These are phyloP conservation scores for Ochromonas danica DNA, from an alignment of 108 stramenopile genomes.

Conservation along the genomic window DNA sequence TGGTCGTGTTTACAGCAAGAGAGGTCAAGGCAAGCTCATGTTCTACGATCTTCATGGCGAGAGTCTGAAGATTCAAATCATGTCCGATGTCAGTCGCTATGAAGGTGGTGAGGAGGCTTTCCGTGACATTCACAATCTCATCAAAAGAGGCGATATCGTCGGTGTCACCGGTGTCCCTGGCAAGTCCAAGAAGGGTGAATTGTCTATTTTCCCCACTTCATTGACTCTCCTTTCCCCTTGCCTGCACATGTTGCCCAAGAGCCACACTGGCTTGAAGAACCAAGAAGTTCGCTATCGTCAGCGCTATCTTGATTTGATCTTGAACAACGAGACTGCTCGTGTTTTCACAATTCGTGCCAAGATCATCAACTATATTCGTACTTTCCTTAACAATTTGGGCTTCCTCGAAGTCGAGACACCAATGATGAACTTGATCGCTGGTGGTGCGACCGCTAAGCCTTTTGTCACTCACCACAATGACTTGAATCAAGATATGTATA, in stretches of 20 bases:
- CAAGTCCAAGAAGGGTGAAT: conserved; percentile 92
- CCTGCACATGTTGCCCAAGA: conserved; percentile 95
- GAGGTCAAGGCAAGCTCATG: conserved; percentile 91
- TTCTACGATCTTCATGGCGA: conserved; percentile 95
- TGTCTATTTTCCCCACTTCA: conserved; percentile 84
- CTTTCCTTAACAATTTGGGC: conserved; percentile 76
- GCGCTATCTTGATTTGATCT: conserved; percentile 95
- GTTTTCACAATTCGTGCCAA: conserved; percentile 80
- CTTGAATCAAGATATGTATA: conserved; percentile 84
- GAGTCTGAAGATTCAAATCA: conserved; percentile 89
- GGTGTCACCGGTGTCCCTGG: conserved; percentile 86
- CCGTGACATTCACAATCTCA: conserved; percentile 64
- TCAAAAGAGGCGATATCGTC: conserved; percentile 92
- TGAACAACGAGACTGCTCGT: conserved; percentile 79
- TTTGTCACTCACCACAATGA: conserved; percentile 98
- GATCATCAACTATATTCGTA: conserved; percentile 86
- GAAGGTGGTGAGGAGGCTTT: conserved; percentile 81
- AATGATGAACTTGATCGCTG: conserved; percentile 99
- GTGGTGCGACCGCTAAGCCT: conserved; percentile 94
- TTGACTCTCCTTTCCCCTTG: conserved; percentile 89
- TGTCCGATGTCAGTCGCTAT: conserved; percentile 78
- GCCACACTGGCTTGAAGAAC: conserved; percentile 84
- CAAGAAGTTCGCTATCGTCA: conserved; percentile 95
- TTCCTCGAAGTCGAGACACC: conserved; percentile 99
- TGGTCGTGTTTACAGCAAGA: conserved; percentile 84